phyloP scores from a whole-genome alignment of 495 filamentous ascomycete genomes.

The Talaromyces trachyspermus region DNA sequence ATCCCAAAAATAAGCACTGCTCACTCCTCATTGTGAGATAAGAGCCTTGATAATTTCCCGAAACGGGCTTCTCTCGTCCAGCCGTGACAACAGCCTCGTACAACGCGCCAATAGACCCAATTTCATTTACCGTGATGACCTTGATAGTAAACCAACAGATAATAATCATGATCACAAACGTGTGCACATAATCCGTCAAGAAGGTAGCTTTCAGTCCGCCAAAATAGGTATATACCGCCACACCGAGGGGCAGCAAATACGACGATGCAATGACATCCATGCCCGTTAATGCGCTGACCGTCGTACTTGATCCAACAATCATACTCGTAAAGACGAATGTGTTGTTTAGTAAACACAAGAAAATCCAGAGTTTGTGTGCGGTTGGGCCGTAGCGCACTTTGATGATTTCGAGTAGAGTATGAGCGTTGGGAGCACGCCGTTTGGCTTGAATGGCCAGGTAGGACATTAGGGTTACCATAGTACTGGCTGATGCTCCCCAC shows the following conservation, averaged over 20 bases:
- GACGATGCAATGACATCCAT: conserved; percentile 24
- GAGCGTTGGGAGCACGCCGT: too few relatives aligned
- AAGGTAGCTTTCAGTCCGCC: conserved; percentile 30
- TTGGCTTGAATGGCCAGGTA: conserved; percentile 33
- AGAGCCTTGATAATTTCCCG: conserved; percentile 30
- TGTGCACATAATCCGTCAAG: conserved; percentile 18
- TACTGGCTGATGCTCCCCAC: conserved; percentile 34
- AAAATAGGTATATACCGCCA: conserved; percentile 19
- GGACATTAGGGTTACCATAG: conserved; percentile 35
- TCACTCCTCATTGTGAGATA: conserved; percentile 30
- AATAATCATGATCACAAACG: conserved; percentile 30
- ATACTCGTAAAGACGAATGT: conserved; percentile 12
- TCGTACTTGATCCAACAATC: conserved; percentile 15
- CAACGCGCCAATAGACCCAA: conserved; percentile 24
- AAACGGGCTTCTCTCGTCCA: conserved; percentile 20
- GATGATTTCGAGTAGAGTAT: conserved; percentile 23
- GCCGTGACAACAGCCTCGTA: conserved; percentile 33
- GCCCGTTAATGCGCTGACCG: conserved; percentile 18
- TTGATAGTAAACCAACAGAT: conserved; percentile 29
- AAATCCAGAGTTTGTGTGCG: conserved; percentile 16
- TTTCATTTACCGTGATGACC: conserved; percentile 18
- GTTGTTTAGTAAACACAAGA: conserved; percentile 20
- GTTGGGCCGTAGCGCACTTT: conserved; percentile 18
- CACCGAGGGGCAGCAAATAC: conserved; percentile 20
- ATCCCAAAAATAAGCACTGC: conserved; percentile 22